Percentiles rank a stretch among this genome's conserved stretches.
Evolutionary conservation across 1,284 basidiomycete genomes (phyloP).

Genomic region (Austropuccinia psidii): DNA sequence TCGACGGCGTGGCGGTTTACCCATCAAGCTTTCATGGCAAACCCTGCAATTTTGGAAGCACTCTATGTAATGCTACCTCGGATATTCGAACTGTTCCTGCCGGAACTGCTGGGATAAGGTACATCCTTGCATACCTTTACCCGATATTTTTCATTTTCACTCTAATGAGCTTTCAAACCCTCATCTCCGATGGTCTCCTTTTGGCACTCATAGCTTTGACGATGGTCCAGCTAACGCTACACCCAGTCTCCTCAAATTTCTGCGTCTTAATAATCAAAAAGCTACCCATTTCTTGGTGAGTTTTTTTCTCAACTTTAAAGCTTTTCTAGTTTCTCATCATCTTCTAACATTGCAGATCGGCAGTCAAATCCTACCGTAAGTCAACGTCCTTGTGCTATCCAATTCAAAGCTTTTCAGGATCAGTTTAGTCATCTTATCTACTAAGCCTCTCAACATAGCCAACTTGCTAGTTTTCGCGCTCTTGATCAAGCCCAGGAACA

Average conservation of each 20-base stretch:
- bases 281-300: conserved; percentile 80
- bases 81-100: background rate
- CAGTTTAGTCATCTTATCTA: background rate
- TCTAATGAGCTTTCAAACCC: background rate
- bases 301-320: conserved; percentile 54
- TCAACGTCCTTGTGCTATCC: no score
- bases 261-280: conserved; percentile 55
- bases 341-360: conserved; percentile 51
- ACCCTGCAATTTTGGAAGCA: background rate
- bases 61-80: background rate
- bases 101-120: background rate
- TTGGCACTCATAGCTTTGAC: background rate
- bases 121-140: background rate
- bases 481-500: conserved; percentile 48
- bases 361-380: conserved; percentile 50
- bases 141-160: background rate
- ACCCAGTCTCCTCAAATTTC: conserved; percentile 54
- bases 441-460: background rate
- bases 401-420: no score
- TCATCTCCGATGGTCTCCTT: background rate
- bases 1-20: background rate
- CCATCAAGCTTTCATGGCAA: background rate
- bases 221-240: conserved; percentile 41
- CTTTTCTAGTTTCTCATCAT: conserved; percentile 53
- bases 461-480: background rate